phyloP scores from a whole-genome alignment of 495 filamentous ascomycete species.

The Melanomma pulvis-pyrius region DNA sequence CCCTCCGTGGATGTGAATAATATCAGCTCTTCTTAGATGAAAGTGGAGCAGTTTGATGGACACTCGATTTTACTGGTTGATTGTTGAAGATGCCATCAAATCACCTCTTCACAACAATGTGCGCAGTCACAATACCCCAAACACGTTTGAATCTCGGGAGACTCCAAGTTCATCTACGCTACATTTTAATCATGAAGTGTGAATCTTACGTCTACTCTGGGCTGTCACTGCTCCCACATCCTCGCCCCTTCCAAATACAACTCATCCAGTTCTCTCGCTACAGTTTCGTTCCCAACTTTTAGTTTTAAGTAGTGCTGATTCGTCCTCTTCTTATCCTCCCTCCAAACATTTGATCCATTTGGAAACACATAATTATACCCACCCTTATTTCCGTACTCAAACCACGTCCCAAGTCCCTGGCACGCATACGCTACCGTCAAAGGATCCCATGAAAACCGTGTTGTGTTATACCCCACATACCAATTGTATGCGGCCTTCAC shows the following conservation, averaged over 20 bases:
- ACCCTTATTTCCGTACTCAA: conserved; percentile 17
- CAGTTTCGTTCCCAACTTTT: conserved; percentile 13
- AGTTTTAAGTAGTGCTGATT: conserved; percentile 20
- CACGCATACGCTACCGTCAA: conserved; percentile 50
- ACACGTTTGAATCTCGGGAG: too few species aligned
- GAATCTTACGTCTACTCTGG: too few species aligned
- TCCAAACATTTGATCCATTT: conserved; percentile 26
- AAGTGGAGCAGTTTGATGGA: too few species aligned
- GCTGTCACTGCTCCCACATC: neutral
- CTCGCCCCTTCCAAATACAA: conserved; percentile 37
- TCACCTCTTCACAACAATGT: too few species aligned
- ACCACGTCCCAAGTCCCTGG: conserved; percentile 18
- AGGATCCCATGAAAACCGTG: conserved; percentile 51
- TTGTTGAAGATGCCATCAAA: too few species aligned
- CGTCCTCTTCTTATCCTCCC: neutral
- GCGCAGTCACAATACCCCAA: too few species aligned
- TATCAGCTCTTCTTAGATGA: too few species aligned
- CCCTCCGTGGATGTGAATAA: too few species aligned
- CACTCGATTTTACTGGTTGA: too few species aligned
- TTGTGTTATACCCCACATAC: conserved; percentile 42
- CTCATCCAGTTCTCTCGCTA: conserved; percentile 30
- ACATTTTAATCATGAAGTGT: too few species aligned
- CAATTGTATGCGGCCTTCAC: conserved; percentile 49
- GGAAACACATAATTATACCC: conserved; percentile 26
- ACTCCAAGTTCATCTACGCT: too few species aligned